phyloP scores from a whole-genome alignment of 805 yeast species.

The Ogataea henricii region DNA sequence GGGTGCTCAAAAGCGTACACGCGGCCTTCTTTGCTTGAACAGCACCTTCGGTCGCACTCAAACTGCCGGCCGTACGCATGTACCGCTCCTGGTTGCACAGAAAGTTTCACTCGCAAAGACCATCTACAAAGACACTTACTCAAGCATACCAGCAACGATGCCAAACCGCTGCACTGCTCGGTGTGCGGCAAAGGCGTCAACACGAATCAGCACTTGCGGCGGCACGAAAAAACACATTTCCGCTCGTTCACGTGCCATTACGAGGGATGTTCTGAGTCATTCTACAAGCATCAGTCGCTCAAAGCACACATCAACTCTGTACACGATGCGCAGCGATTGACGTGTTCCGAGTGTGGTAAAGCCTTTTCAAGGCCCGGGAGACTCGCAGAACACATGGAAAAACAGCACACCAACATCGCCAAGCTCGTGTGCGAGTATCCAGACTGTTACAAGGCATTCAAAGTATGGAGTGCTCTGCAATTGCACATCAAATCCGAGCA shows the following conservation, averaged over 20 bases:
- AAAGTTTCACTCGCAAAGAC: slow-evolving; percentile 72
- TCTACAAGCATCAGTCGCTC: slow-evolving; percentile 74
- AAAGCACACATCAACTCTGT: slow-evolving; percentile 67
- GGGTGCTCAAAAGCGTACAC: slow-evolving; percentile 78
- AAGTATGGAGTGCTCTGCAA: slow-evolving; percentile 74
- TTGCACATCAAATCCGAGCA: slow-evolving; percentile 72
- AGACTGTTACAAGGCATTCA: slow-evolving; percentile 61
- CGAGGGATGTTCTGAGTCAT: slow-evolving; percentile 65
- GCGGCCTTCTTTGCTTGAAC: slow-evolving; percentile 80
- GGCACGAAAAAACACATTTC: slow-evolving; percentile 84
- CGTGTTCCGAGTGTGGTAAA: slow-evolving; percentile 65
- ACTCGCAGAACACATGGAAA: slow-evolving; percentile 64
- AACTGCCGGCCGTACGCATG: slow-evolving; percentile 78
- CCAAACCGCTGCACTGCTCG: slow-evolving; percentile 72
- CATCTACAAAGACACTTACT: slow-evolving; percentile 75
- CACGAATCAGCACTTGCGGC: slow-evolving; percentile 73
- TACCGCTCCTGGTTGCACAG: slow-evolving; percentile 54
- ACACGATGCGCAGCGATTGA: slow-evolving; percentile 56
- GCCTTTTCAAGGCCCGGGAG: slow-evolving; percentile 64
- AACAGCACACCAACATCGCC: slow-evolving; percentile 56
- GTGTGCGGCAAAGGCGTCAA: slow-evolving; percentile 82
- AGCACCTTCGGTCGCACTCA: slow-evolving; percentile 78
- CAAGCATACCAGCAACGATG: slow-evolving; percentile 54
- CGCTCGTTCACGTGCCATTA: slow-evolving; percentile 61
- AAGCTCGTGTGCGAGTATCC: slow-evolving; percentile 60